Evolutionary conservation across 2,329 filamentous ascomycete species (phyloP), one percentile per base, ranked within the genome.

Genomic region (Raffaelea albimanens): DNA sequence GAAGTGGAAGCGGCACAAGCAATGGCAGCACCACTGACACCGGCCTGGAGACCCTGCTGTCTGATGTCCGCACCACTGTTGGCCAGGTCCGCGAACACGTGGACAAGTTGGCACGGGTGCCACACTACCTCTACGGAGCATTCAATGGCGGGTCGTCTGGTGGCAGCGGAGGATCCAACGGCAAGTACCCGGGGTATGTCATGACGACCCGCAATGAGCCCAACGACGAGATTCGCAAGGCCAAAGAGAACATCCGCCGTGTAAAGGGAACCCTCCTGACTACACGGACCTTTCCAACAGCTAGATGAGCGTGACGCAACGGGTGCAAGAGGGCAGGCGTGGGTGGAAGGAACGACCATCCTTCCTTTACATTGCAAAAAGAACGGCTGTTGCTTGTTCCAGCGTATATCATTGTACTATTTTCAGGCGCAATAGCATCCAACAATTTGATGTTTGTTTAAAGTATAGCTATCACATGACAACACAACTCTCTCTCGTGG

Each of bases 221-320:
- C 25, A 75, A 80, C 52, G 85, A 91, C 63, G 83, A 86, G 64
- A 81, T 88, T 56, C 79, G 79, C 53, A 80, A 77, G 59, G 72
- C 86, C 19, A 86, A 85, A 66, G 80, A 80, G 53, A 85, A 83
- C 52, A 90, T 94, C 45, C 70, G 87, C 53, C 76, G 84, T 48
- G 78, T 93, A 39, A 94, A 94, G 68, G 87, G 87, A 1, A 77
- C 87, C 11, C 67, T 93, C 55, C 63, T 94, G 48, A 87, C 80
- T 58, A 78, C 86, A 4, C 78, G 83, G 57, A 86, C 79, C 57
- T 91, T 91, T 55, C 83, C 82, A n/a, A 57, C 65, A 3, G 67
- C 65, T 5, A 38, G 18, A 16, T 38, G n/a, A 38, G 18, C n/a
- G 25, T 7, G 13, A 13, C 7, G 25, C 13, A 29, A 7, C 7